A percentile compares a stretch with the other conserved stretches of the same genome.
These are phyloP conservation scores for Clavispora santaluciae DNA, from an alignment of 805 yeast species.

Conservation along the genomic window DNA sequence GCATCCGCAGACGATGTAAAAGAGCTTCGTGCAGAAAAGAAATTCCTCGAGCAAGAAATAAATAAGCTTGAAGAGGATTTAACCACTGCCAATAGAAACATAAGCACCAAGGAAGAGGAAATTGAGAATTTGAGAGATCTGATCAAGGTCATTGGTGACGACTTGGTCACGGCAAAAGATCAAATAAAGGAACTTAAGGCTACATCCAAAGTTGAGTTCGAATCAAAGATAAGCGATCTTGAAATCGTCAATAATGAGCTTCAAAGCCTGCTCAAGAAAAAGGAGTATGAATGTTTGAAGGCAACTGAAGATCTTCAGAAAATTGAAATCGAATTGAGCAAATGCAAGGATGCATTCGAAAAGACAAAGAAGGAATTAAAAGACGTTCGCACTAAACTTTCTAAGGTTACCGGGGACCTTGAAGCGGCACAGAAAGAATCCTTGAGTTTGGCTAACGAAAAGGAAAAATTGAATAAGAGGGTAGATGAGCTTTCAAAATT, in stretches of 20 bases:
- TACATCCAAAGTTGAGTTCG: neutral
- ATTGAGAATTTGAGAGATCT: conserved; percentile 68
- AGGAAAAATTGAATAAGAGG: conserved; percentile 33
- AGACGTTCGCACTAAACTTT: conserved; percentile 15
- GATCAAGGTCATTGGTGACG: conserved; percentile 73
- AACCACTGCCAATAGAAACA: conserved; percentile 17
- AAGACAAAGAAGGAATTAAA: conserved; percentile 11
- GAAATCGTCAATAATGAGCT: neutral
- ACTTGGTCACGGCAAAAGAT: conserved; percentile 67
- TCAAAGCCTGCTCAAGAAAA: neutral
- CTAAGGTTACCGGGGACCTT: conserved; percentile 12
- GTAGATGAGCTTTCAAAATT: conserved; percentile 25
- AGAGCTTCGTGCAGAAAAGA: conserved; percentile 1
- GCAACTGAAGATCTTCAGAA: conserved; percentile 3
- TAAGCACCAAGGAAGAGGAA: conserved; percentile 52
- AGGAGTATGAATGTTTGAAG: neutral
- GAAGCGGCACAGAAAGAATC: conserved; percentile 21
- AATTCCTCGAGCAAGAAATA: conserved; percentile 5
- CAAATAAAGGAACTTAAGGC: conserved; percentile 38
- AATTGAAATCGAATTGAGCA: conserved; percentile 4
- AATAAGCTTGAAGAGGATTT: conserved; percentile 2
- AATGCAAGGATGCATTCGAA: conserved; percentile 8
- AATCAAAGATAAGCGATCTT: conserved; percentile 2
- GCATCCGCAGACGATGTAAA: neutral
- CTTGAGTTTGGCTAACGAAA: conserved; percentile 24